Evolutionary conservation across 75 land plant species (phyloP), one percentile per base, ranked within the genome.

Genomic region (Gnetum montanum): DNA sequence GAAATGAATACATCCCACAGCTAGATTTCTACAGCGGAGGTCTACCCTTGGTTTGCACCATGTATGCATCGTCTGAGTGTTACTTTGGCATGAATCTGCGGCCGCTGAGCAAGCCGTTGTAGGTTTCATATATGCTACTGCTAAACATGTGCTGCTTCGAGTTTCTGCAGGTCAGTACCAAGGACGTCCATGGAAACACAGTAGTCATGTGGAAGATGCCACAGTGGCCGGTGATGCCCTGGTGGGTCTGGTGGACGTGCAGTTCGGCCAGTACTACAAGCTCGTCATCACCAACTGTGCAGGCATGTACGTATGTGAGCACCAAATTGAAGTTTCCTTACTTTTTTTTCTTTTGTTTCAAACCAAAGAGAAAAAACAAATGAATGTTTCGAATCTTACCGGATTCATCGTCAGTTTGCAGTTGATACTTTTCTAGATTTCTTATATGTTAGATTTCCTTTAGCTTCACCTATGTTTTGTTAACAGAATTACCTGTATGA

Each of bases 61-160:
- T 78, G 73, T 81, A 85, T 58, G 85, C 76, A 2, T 81, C 89
- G 12, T 81, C 94, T 2, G 94, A 84, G 78, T 80, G 85, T 53
- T 84, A 75, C 54, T 78, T 88, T 29, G 94, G 83, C 8, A 50
- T 88, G 24, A 88, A 88, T 57, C 55, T 84, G 19, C 61, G 46
- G 12, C 85, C 89, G 3, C 77, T 78, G 68, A 43, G 50, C 30
- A 56, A 63, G 29, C 80, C 83, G 0, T 54, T 62, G 1, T 78
- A 82, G 43, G 81, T 74, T 4, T 59, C 83, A 15, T 85, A 76
- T 72, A 82, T 86, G 31, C 70, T 90, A 46, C 64, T 90, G 72
- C 90, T 90, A 31, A 81, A 73, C 71, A 79, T 85, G 78, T 80
- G 60, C 31, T 90, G 74, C 62, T 90, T 79, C 66, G 96, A 90